A percentile compares a stretch with the other conserved stretches of the same genome.
phyloP scores from a whole-genome alignment of 2,329 filamentous ascomycete species.

The Colletotrichum cordylinicola region DNA sequence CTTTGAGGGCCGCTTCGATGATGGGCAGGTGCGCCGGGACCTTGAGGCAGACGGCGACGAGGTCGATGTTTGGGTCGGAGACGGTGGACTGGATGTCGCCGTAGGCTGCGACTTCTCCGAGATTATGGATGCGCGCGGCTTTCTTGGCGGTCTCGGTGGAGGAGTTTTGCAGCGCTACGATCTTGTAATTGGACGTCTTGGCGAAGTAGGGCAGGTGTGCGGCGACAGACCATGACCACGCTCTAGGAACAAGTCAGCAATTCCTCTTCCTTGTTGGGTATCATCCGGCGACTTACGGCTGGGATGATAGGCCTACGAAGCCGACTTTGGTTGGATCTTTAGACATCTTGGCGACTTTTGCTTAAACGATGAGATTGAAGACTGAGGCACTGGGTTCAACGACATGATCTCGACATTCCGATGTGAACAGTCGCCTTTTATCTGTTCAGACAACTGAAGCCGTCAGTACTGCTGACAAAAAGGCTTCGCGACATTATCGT shows the following conservation, averaged over 20 bases:
- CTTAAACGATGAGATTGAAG: background rate
- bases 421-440: background rate
- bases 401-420: background rate
- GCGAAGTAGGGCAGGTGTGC: background rate
- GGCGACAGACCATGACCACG: background rate
- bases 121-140: background rate
- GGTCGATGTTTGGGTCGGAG: background rate
- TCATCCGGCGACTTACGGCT: background rate
- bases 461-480: background rate
- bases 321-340: background rate
- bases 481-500: background rate
- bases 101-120: background rate
- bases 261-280: rapidly evolving
- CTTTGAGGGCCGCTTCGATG: background rate
- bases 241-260: background rate
- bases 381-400: rapidly evolving
- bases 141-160: background rate
- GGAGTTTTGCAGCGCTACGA: background rate
- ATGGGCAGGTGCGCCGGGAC: background rate
- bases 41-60: background rate
- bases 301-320: background rate
- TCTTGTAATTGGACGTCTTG: background rate
- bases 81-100: background rate
- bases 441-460: background rate
- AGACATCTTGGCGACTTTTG: background rate